A percentile compares a stretch with the other conserved stretches of the same genome.
Conservation (phyloP, 129 eudicot genomes). For the Helichrysum umbraculigerum region DNA sequence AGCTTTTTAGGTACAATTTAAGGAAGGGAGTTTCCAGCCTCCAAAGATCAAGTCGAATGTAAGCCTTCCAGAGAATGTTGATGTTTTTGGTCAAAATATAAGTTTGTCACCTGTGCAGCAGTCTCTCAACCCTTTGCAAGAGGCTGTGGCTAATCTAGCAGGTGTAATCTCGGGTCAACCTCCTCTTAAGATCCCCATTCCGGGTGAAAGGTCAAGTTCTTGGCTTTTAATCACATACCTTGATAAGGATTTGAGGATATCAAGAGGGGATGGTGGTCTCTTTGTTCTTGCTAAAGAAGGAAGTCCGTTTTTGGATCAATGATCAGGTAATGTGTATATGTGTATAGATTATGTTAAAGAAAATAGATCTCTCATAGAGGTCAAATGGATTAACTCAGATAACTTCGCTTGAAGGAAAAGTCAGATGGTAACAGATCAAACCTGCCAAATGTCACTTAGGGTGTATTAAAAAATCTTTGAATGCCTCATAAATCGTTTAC, state of each 20-base stretch:
- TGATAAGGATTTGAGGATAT: slow-evolving; percentile 87
- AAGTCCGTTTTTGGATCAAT: slow-evolving; percentile 71
- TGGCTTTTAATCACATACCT: slow-evolving; percentile 86
- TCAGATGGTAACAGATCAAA: background rate
- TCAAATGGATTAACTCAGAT: background rate
- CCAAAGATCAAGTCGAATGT: slow-evolving; percentile 87
- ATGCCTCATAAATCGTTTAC: background rate
- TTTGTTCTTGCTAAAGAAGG: slow-evolving; percentile 97
- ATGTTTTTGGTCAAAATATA: slow-evolving; percentile 78
- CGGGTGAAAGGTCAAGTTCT: slow-evolving; percentile 78
- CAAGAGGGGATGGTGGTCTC: slow-evolving; percentile 99
- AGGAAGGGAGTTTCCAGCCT: slow-evolving; percentile 89
- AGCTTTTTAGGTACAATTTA: slow-evolving; percentile 69
- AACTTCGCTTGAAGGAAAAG: background rate
- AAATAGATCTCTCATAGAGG: background rate
- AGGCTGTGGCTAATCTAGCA: slow-evolving; percentile 55
- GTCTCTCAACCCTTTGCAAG: slow-evolving; percentile 65
- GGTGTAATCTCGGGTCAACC: slow-evolving; percentile 78
- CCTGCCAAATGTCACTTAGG: background rate
- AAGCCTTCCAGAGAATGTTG: slow-evolving; percentile 69
- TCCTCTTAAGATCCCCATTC: slow-evolving; percentile 78
- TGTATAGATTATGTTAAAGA: background rate
- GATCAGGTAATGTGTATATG: slow-evolving; percentile 39
- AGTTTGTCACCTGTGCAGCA: slow-evolving; percentile 72
- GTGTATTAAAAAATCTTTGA: background rate